phyloP scores from a whole-genome alignment of 2,329 filamentous ascomycete genomes.

The Metarhizium sp. region DNA sequence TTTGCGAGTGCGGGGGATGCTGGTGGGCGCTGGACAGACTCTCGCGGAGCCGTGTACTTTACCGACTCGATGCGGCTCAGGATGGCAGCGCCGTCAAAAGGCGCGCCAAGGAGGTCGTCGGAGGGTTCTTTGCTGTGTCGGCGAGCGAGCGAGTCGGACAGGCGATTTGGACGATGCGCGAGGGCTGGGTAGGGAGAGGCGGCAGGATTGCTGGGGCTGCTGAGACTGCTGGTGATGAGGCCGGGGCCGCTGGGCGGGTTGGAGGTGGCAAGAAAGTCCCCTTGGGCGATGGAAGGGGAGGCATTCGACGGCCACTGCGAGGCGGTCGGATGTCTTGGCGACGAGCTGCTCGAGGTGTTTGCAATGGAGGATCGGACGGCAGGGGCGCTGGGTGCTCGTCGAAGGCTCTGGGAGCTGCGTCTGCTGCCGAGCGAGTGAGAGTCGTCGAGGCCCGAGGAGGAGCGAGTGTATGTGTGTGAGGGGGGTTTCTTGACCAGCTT shows the following conservation, averaged over 20 bases:
- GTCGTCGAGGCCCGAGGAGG: slow-evolving; percentile 45
- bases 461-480: slow-evolving; percentile 29
- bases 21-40: slow-evolving; percentile 20
- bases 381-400: slow-evolving; percentile 51
- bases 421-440: slow-evolving; percentile 50
- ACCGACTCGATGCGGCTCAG: slow-evolving; percentile 50
- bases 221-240: not conserved
- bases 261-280: slow-evolving; percentile 33
- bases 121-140: slow-evolving; percentile 24
- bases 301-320: slow-evolving; percentile 32
- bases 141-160: slow-evolving; percentile 11
- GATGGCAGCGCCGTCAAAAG: slow-evolving; percentile 55
- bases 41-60: slow-evolving; percentile 26
- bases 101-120: slow-evolving; percentile 55
- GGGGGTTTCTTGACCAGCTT: slow-evolving; percentile 55
- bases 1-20: slow-evolving; percentile 29
- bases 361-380: slow-evolving; percentile 35
- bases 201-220: slow-evolving; percentile 12
- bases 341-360: slow-evolving; percentile 40
- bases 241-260: not conserved
- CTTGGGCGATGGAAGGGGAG: slow-evolving; percentile 35
- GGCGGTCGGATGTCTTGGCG: slow-evolving; percentile 35
- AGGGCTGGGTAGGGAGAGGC: slow-evolving; percentile 7
- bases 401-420: slow-evolving; percentile 54
- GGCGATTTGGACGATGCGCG: slow-evolving; percentile 11